Conservation (phyloP, 352 stramenopile genomes). For the Phytophthora boehmeriae region DNA sequence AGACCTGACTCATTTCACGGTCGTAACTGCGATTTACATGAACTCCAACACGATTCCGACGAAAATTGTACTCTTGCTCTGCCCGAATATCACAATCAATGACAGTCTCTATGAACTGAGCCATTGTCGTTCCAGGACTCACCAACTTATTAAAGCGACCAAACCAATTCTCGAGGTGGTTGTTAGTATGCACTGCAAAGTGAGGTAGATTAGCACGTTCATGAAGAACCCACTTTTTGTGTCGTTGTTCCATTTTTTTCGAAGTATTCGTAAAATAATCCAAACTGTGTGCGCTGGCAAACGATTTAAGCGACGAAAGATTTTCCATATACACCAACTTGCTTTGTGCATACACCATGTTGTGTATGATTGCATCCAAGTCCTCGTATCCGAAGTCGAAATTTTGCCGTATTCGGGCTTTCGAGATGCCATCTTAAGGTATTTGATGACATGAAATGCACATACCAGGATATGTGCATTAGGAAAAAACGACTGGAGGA, state of each 20-base stretch:
- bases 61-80: constrained; percentile 5
- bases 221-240: constrained; percentile 14
- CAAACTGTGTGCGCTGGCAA: neutral
- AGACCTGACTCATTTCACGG: constrained; percentile 18
- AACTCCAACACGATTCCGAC: neutral
- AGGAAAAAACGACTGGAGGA: constrained; percentile 14
- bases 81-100: constrained; percentile 8
- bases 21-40: constrained; percentile 24
- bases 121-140: constrained; percentile 6
- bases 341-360: constrained; percentile 17
- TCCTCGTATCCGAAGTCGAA: neutral
- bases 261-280: neutral
- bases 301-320: neutral
- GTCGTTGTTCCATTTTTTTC: neutral
- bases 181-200: constrained; percentile 37
- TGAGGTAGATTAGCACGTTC: constrained; percentile 16
- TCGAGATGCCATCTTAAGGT: neutral
- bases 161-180: constrained; percentile 34
- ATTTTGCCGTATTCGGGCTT: constrained; percentile 23
- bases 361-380: constrained; percentile 16
- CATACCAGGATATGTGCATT: constrained; percentile 17
- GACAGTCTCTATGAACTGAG: constrained; percentile 5
- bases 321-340: neutral
- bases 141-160: constrained; percentile 28
- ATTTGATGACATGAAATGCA: constrained; percentile 29